Percentiles rank a stretch among this genome's conserved stretches.
These are phyloP conservation scores for Nitzschia sp. DNA, from an alignment of 108 stramenopile species.

Conservation along the genomic window DNA sequence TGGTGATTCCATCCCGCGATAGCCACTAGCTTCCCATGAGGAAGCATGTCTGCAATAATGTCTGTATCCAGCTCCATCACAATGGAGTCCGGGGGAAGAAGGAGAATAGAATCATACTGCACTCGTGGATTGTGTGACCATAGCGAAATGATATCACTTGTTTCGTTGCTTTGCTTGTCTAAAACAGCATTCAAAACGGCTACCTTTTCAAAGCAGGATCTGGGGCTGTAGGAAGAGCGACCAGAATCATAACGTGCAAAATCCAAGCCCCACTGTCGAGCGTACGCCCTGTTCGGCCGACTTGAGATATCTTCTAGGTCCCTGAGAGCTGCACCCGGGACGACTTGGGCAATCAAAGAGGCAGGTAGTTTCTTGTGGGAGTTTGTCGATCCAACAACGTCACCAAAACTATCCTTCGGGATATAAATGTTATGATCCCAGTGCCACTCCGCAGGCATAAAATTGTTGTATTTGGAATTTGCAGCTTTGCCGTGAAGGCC, in stretches of 20 bases:
- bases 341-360: conserved; percentile 20
- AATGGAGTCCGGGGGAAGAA: conserved; percentile 31
- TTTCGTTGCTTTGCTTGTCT: background rate
- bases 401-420: background rate
- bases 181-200: conserved; percentile 18
- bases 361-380: background rate
- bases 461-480: background rate
- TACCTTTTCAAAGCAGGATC: conserved; percentile 28
- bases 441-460: conserved; percentile 9
- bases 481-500: background rate
- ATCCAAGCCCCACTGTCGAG: conserved; percentile 28
- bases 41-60: conserved; percentile 22
- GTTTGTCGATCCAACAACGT: no score
- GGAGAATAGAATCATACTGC: conserved; percentile 23
- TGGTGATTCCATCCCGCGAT: conserved; percentile 29
- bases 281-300: conserved; percentile 40
- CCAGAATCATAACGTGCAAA: conserved; percentile 22
- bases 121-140: background rate
- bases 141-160: background rate
- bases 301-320: conserved; percentile 15
- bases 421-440: conserved; percentile 25
- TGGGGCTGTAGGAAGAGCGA: background rate
- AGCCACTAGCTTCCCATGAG: conserved; percentile 30
- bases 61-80: conserved; percentile 27
- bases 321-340: background rate